phyloP scores from a whole-genome alignment of 164 flowering plant genomes.

The Cinnamomum chago region DNA sequence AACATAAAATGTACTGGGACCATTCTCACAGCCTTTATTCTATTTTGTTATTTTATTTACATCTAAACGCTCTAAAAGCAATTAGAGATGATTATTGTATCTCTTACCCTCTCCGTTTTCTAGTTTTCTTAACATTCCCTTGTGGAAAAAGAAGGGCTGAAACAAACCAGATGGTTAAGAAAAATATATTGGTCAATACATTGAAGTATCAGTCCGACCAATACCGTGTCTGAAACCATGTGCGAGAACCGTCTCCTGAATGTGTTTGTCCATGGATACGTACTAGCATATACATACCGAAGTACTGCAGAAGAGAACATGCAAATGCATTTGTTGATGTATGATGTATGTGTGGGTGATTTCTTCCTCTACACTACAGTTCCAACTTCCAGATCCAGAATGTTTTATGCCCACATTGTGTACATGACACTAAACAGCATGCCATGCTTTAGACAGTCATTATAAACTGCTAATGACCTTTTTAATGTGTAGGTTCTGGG shows the following conservation, averaged over 20 bases:
- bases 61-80: not conserved
- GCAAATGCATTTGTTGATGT: not conserved
- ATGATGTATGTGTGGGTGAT: not conserved
- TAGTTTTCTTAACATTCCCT: not conserved
- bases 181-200: not conserved
- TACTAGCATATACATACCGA: not conserved
- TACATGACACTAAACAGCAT: not conserved
- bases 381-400: not conserved
- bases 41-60: too few species aligned
- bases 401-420: not conserved
- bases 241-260: not conserved
- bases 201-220: not conserved
- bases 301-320: not conserved
- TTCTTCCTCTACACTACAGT: not conserved
- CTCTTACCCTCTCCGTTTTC: not conserved
- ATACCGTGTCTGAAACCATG: not conserved
- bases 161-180: too few species aligned
- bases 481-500: conserved; percentile 54
- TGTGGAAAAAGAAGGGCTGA: too few species aligned
- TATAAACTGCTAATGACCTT: not conserved
- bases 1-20: not conserved
- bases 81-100: not conserved
- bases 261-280: not conserved
- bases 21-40: not conserved
- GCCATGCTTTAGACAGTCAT: not conserved